Evolutionary conservation across 2,329 filamentous ascomycete genomes (phyloP), one percentile per base, ranked within the genome.

Genomic region (Paecilomyces fulvus): DNA sequence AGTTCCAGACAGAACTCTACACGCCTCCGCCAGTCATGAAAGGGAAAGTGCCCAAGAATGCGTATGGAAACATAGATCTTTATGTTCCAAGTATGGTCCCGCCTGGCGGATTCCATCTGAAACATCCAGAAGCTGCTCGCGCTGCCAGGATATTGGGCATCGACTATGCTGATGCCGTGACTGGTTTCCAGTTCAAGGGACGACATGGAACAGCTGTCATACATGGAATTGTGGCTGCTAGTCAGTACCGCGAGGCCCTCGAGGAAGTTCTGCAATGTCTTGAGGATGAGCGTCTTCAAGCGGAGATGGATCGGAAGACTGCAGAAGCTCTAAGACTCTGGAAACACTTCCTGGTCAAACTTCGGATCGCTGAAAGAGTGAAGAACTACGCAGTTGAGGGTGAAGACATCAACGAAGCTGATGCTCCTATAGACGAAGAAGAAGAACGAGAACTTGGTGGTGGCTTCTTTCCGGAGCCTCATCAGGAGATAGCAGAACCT

Each of bases 151-250:
- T 92, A 1, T 72, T 96, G 1, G 86, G 86, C 0, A 80, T 97
- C 17, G 91, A 97, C 72, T 95, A 88, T 69, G 90, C 90, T 2
- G 90, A 92, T 30, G 94, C 94, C 0, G 83, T 99, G 4, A 94
- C 87, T 0, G 92, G 92, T 0, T 99, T 97, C 66, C 80, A 87
- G 37, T 99, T 97, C 74, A 86, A 84, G 66, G 91, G 91, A 0
- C 83, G 90, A 2, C 86, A 90, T 56, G 92, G 92, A 14, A 96
- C 90, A 2, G 91, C 94, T 1, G 81, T 96, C 2, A 74, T 94
- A 1, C 81, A 83, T 37, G 94, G 94, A 1, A 82, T 87, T 0
- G 84, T 99, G 0, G 84, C 95, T 1, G 87, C 91, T 0, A 69
- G 73, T 14, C 87, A 92, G 68, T 83, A 85, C 59, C 79, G 77